These are phyloP conservation scores for Spathaspora hagerdaliae DNA, from an alignment of 805 yeast species.

Conservation along the genomic window DNA sequence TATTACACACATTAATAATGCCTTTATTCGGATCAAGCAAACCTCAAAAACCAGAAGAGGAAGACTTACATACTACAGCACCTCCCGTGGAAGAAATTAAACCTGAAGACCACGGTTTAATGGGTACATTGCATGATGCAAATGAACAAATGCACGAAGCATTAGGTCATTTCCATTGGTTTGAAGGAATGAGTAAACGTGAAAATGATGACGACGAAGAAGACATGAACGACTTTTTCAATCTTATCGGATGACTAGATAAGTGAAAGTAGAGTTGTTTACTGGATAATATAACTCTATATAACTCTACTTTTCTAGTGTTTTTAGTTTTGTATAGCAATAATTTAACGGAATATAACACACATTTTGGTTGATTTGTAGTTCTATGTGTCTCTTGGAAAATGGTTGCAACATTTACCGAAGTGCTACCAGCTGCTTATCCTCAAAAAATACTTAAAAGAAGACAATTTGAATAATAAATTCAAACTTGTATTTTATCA, in stretches of 20 bases:
- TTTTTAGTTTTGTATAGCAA: no score
- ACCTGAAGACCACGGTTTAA: not conserved
- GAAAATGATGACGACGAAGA: constrained; percentile 1
- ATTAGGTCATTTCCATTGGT: constrained; percentile 2
- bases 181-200: constrained; percentile 2
- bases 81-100: not conserved
- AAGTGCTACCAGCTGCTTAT: no score
- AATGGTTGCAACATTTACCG: no score
- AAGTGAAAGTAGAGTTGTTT: not conserved
- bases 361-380: no score
- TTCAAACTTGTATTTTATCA: not conserved
- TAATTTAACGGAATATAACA: no score
- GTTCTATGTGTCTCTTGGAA: no score
- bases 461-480: no score
- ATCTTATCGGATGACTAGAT: constrained; percentile 7
- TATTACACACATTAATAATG: not conserved
- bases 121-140: not conserved
- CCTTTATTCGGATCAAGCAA: not conserved
- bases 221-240: constrained; percentile 7
- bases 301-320: no score
- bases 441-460: no score
- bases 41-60: not conserved
- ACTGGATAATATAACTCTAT: no score
- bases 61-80: not conserved
- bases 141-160: constrained; percentile 1